These are phyloP conservation scores for Inonotus obliquus DNA, from an alignment of 1,284 basidiomycete species.

Conservation along the genomic window DNA sequence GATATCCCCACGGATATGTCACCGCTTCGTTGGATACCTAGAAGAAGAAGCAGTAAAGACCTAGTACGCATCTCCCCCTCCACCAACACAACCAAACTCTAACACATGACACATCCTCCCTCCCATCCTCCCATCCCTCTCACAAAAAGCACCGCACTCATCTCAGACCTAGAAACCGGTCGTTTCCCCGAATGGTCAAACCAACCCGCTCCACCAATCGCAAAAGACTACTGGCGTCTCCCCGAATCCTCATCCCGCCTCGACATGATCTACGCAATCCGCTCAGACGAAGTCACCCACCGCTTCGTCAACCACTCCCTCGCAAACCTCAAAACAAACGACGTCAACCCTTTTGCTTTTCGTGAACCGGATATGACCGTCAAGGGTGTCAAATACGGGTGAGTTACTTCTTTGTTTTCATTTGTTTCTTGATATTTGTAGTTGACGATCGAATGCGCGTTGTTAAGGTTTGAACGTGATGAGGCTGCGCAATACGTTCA, in stretches of 20 bases:
- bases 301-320: conserved; percentile 92
- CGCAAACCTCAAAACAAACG: conserved; percentile 75
- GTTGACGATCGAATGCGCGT: no score
- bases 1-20: conserved; percentile 77
- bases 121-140: no score
- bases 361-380: conserved; percentile 83
- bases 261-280: conserved; percentile 89
- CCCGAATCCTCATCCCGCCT: conserved; percentile 67
- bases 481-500: conserved; percentile 66
- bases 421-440: conserved; percentile 19
- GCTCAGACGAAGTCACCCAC: conserved; percentile 91
- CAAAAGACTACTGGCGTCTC: conserved; percentile 95
- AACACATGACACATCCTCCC: not conserved
- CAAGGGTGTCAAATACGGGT: conserved; percentile 76
- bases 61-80: conserved; percentile 45
- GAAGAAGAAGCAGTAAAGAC: conserved; percentile 95
- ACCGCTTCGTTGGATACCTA: conserved; percentile 92
- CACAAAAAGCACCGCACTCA: conserved; percentile 63
- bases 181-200: conserved; percentile 83
- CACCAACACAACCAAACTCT: not conserved
- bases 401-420: conserved; percentile 28
- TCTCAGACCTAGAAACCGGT: conserved; percentile 82
- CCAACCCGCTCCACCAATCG: conserved; percentile 79
- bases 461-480: conserved; percentile 67
- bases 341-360: conserved; percentile 90